Evolutionary conservation across 2,329 filamentous ascomycete genomes (phyloP), one percentile per base, ranked within the genome.

Genomic region (Venturia asperata): DNA sequence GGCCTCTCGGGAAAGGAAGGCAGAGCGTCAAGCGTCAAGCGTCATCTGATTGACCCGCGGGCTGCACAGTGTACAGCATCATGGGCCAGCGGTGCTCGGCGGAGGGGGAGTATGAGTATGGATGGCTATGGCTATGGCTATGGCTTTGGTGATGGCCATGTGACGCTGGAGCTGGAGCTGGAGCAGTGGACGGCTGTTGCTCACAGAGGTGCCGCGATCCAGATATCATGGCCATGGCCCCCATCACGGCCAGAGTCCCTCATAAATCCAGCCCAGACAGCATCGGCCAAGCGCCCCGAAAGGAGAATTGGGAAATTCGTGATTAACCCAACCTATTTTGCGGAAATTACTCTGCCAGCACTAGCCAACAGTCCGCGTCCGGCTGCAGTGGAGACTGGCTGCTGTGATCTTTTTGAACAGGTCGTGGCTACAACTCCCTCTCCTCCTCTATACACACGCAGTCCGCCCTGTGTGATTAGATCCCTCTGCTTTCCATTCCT

Each of bases 331-430:
- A 56, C 27, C 52, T 15, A 58, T 58, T 37, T 37, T 58, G 52
- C 52, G 52, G 52, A 58, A 58, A 58, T 58, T 58, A 58, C 52
- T 58, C 30, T 37, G 5, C 52, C 30, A 37, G 27, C 52, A 58
- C 52, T 58, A 58, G 52, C 52, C 52, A 58, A 30, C 52, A 58
- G 30, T 58, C 52, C 30, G 52, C 52, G 52, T 58, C 52, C 52
- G 52, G 30, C 47, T 52, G 47, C 47, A 52, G 47, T 52, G 47
- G 47, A 52, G 47, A 52, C 47, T 15, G 21, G 27, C 5, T 52
- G 30, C 52, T 58, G 52, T 39, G 52, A 58, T 27, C 45, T 47
- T n/a, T 47, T 19, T 19, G 30, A 3, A 3, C 47, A 30, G 47
- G 47, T 52, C 49, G 30, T 58, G 52, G n/a, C 52, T 58, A n/a